These are phyloP conservation scores for Colletotrichum horii DNA, from an alignment of 2,329 filamentous ascomycete species.

Conservation along the genomic window DNA sequence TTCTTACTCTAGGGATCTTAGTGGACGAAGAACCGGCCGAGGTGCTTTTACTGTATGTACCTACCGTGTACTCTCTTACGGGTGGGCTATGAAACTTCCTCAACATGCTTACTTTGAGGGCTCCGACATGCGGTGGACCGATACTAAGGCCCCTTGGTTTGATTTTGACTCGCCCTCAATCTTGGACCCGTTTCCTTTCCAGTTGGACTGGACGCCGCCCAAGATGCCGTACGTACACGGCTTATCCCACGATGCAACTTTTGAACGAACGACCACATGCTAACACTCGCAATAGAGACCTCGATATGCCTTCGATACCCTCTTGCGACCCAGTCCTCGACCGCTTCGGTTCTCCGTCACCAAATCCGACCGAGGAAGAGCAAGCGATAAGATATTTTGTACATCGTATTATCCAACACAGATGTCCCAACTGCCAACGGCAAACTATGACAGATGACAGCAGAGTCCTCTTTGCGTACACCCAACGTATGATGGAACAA, in stretches of 20 bases:
- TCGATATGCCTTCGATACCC: not conserved
- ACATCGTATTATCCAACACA: not conserved
- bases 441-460: not conserved
- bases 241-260: not conserved
- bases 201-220: not conserved
- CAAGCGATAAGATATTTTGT: not conserved
- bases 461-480: not conserved
- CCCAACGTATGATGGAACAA: not conserved
- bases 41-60: not conserved
- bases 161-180: not conserved
- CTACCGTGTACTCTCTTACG: not conserved
- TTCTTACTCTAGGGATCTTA: not conserved
- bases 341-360: not conserved
- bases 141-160: not conserved
- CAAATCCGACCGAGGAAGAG: not conserved
- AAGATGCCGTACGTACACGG: not conserved
- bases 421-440: not conserved
- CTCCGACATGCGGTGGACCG: not conserved
- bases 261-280: not conserved
- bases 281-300: not conserved
- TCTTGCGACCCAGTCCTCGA: not conserved
- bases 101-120: not conserved
- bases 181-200: not conserved
- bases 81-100: not conserved
- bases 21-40: not conserved